Evolutionary conservation across 352 stramenopile genomes (phyloP), one percentile per base, ranked within the genome.

Genomic region (Phytophthora podocarpi): DNA sequence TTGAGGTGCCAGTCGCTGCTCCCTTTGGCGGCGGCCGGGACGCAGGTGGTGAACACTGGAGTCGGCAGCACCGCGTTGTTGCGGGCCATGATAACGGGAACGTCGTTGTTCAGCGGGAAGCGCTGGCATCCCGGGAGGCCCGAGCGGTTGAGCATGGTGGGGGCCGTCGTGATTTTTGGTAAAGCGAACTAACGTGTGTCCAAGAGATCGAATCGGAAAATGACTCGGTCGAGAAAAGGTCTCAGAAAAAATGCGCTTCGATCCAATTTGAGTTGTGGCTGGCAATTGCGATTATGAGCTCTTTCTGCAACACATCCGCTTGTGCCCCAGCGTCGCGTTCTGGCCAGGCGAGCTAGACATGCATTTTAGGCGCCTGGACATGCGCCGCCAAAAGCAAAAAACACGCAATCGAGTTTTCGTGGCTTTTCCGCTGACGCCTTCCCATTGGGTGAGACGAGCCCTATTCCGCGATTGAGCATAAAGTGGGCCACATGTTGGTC

Each of bases 111-210:
- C 31, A 83, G 67, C 63, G 74, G 69, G 41, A 85, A 70, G 18
- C 70, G 72, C 64, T 87, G 70, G 63, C 85, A 82, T n/a, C 64
- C 75, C 48, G 77, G 78, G 50, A 87, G 78, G 15, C 64, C 79
- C 45, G 74, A 75, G 34, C 66, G 70, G 52, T 85, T 87, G 59
- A 87, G 64, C 78, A 87, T 87, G 59, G 67, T 74, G 55, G 61
- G 52, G 45, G 66, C 64, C 51, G 55, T 36, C 60, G 66, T 74
- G 36, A 46, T 74, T 41, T 57, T 47, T 32, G 36, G 27, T n/a
- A n/a, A 18, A 13, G 15, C 23, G 24, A 45, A 15, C 8, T 46
- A 57, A 40, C 18, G 28, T 36, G 21, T n/a, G n/a, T n/a, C n/a
- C n/a, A 10, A 32, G 16, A 45, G 35, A 48, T 41, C 41, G 50